A percentile compares a stretch with the other conserved stretches of the same genome.
Evolutionary conservation across 495 filamentous ascomycete species (phyloP).

Genomic region (Penicillium chermesinum): DNA sequence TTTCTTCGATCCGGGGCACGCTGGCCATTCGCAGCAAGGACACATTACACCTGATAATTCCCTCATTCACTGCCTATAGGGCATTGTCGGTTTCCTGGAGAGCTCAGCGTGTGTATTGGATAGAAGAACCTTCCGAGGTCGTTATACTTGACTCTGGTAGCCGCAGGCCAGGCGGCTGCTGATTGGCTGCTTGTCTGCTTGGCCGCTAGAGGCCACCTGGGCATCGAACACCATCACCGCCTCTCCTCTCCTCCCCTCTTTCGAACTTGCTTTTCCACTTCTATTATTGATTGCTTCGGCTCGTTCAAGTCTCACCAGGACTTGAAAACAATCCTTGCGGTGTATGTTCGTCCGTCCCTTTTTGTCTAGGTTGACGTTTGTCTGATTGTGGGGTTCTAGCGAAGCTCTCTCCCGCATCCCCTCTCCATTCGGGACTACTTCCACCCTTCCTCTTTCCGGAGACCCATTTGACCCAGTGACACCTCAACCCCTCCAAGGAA

Average conservation of each 20-base stretch:
- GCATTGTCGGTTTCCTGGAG: too few species aligned
- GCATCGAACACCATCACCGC: conserved; percentile 27
- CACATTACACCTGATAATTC: too few species aligned
- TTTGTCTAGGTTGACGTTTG: conserved; percentile 6
- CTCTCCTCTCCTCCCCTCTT: conserved; percentile 8
- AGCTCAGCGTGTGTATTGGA: too few species aligned
- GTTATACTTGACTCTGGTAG: too few species aligned
- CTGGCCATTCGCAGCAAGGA: too few species aligned
- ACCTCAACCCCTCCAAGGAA: neutral
- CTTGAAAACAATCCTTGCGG: neutral
- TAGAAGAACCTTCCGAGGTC: too few species aligned
- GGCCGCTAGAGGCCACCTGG: conserved; percentile 37
- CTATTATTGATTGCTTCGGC: neutral
- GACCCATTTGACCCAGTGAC: neutral
- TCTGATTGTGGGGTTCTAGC: conserved; percentile 28
- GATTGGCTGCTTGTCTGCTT: too few species aligned
- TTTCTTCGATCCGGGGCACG: too few species aligned
- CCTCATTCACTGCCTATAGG: too few species aligned
- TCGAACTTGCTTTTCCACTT: conserved; percentile 1
- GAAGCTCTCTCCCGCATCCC: conserved; percentile 27
- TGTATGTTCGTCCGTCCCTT: neutral
- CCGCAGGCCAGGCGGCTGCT: too few species aligned
- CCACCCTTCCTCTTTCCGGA: conserved; percentile 6
- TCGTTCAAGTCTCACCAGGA: neutral
- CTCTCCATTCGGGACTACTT: conserved; percentile 7